These are phyloP conservation scores for Tilletia walkeri DNA, from an alignment of 1,284 basidiomycete species.

Conservation along the genomic window DNA sequence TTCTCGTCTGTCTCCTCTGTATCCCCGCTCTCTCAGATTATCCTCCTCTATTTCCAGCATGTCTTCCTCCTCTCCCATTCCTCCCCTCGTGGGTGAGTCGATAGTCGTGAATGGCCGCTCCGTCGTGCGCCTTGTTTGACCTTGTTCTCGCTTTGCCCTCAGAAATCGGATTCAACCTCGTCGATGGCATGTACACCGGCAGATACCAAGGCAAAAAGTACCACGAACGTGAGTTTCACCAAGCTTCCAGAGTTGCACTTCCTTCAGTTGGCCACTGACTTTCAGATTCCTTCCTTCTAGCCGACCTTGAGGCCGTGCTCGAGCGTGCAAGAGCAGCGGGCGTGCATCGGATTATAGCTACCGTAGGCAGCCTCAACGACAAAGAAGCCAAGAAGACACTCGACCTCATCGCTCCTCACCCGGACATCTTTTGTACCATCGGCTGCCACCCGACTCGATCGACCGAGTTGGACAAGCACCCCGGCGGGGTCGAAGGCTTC, in stretches of 20 bases:
- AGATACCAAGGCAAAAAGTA: conserved; percentile 58
- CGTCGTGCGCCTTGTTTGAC: too few species aligned
- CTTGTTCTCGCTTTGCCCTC: neutral
- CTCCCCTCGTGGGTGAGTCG: conserved; percentile 10
- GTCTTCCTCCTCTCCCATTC: neutral
- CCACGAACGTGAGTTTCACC: conserved; percentile 65
- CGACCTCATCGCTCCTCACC: conserved; percentile 11
- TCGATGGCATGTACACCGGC: conserved; percentile 59
- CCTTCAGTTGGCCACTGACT: too few species aligned
- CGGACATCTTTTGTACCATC: conserved; percentile 69
- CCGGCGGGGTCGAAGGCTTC: conserved; percentile 65
- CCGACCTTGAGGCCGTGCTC: conserved; percentile 64
- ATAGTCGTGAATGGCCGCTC: conserved; percentile 27
- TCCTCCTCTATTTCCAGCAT: conserved; percentile 3
- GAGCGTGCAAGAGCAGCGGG: neutral
- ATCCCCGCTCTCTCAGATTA: neutral
- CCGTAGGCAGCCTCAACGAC: neutral
- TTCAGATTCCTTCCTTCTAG: conserved; percentile 57
- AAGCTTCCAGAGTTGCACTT: conserved; percentile 65
- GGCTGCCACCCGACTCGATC: conserved; percentile 87
- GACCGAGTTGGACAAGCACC: conserved; percentile 67
- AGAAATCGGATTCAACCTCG: conserved; percentile 62
- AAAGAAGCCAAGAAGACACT: neutral
- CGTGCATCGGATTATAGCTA: neutral
- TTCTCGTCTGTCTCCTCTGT: too few species aligned